phyloP scores from a whole-genome alignment of 495 filamentous ascomycete species.

The Penicillium antarcticum region DNA sequence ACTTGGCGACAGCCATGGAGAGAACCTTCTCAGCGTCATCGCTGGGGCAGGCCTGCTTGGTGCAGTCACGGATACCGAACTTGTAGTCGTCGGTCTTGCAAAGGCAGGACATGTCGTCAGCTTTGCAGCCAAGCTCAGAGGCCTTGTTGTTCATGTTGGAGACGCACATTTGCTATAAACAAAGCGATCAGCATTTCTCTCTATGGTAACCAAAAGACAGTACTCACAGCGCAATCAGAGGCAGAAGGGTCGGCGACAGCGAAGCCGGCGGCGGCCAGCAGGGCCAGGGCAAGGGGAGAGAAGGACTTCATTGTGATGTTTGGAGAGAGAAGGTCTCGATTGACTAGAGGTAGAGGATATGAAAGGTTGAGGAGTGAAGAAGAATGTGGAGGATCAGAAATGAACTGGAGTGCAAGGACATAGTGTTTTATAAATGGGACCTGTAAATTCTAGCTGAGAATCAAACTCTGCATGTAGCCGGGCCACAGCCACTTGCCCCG shows the following conservation, averaged over 20 bases:
- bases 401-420: neutral
- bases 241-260: conserved; percentile 24
- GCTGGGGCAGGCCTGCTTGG: conserved; percentile 58
- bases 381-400: neutral
- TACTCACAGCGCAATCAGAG: conserved; percentile 38
- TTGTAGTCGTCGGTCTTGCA: conserved; percentile 66
- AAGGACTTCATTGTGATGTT: conserved; percentile 41
- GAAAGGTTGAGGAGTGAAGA: neutral
- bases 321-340: neutral
- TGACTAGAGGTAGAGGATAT: neutral
- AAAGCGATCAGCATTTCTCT: conserved; percentile 6
- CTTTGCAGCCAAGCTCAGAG: conserved; percentile 54
- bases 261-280: conserved; percentile 33
- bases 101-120: conserved; percentile 60
- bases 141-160: conserved; percentile 69
- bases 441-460: conserved; percentile 3
- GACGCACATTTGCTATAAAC: conserved; percentile 62
- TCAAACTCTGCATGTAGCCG: conserved; percentile 13
- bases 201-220: neutral
- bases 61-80: conserved; percentile 79
- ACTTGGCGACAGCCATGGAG: conserved; percentile 32
- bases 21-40: conserved; percentile 39
- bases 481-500: conserved; percentile 7
- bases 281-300: conserved; percentile 28
- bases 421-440: conserved; percentile 15